Evolutionary conservation across 108 stramenopile species (phyloP), one percentile per base, ranked within the genome.

Genomic region (Seminavis robusta): DNA sequence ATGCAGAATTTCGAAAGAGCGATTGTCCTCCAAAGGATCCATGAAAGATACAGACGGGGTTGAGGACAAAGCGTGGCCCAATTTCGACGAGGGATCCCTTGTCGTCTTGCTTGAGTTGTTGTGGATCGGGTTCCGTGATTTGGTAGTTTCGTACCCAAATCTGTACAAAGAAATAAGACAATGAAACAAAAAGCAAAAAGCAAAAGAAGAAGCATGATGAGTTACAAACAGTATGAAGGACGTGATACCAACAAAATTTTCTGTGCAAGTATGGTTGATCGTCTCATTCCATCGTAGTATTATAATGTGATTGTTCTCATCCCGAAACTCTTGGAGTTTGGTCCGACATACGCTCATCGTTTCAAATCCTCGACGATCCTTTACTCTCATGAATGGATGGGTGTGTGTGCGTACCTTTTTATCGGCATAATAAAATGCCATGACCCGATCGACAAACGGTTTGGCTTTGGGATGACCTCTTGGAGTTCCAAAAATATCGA

Each of bases 141-240:
- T 98, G 97, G 61, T 98, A 99, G 64, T 98, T 96, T 23, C 97
- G 81, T 15, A 98, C 94, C 97, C 97, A 99, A 55, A 99, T 95
- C 90, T 93, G 61, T 53, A 53, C 42, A 54, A 56, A 30, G 20
- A 16, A 63, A 33, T 24, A 16, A 45, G 27, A 61, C 21, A 19
- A 42, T 19, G 56, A 38, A 17, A 23, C 17, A 54, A 40, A 52
- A 55, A 52, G 21, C 26, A 28, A 57, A n/a, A 26, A 17, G 43
- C 1, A 57, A 2, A 47, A 32, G 27, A 34, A 54, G 8, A 13
- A 9, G 13, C 11, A 37, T 37, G 36, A n/a, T 37, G 36, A 46
- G 45, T 46, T 9, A 8, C 45, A 46, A 9, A 19, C 45, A 17
- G 45, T 10, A 46, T 9, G 8, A 20, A n/a, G 5, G 30, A 56